Percentiles rank a stretch among this genome's conserved stretches.
phyloP scores from a whole-genome alignment of 2,329 filamentous ascomycete genomes.

The Fusarium temperatum region DNA sequence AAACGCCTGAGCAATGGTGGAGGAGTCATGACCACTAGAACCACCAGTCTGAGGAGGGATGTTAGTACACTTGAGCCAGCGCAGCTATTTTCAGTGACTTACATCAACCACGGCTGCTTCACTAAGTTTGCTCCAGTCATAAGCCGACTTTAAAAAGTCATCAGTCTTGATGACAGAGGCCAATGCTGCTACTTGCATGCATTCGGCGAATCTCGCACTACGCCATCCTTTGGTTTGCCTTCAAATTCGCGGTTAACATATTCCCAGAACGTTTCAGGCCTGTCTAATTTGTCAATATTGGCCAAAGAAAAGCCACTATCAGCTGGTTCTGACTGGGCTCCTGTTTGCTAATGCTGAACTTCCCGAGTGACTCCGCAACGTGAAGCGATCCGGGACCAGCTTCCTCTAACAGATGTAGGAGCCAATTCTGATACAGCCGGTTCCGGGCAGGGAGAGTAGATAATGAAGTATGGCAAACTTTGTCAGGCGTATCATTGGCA shows the following conservation, averaged over 20 bases:
- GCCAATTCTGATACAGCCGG: conserved; percentile 33
- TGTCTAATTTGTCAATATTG: conserved; percentile 12
- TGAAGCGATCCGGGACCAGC: conserved; percentile 45
- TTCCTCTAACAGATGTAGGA: conserved; percentile 48
- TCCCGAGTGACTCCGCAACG: conserved; percentile 43
- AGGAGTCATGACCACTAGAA: conserved; percentile 37
- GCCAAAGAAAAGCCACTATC: conserved; percentile 48
- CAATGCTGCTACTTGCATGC: conserved; percentile 12
- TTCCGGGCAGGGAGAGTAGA: conserved; percentile 47
- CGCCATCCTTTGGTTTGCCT: conserved; percentile 31
- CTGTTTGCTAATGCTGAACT: conserved; percentile 43
- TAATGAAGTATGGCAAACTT: conserved; percentile 47
- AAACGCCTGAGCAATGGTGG: conserved; percentile 36
- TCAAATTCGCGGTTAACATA: conserved; percentile 17
- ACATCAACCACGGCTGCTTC: conserved; percentile 42
- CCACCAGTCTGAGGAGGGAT: conserved; percentile 37
- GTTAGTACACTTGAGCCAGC: neutral
- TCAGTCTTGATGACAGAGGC: conserved; percentile 2
- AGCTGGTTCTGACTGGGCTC: conserved; percentile 43
- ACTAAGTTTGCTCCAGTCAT: conserved; percentile 39
- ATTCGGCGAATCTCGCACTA: conserved; percentile 20
- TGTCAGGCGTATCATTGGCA: neutral
- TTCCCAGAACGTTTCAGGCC: conserved; percentile 19
- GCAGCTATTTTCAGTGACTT: neutral
- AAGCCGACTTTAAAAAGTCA: conserved; percentile 14